Evolutionary conservation across 2,329 filamentous ascomycete species (phyloP), one percentile per base, ranked within the genome.

Genomic region (Myriosclerotinia scirpicola): DNA sequence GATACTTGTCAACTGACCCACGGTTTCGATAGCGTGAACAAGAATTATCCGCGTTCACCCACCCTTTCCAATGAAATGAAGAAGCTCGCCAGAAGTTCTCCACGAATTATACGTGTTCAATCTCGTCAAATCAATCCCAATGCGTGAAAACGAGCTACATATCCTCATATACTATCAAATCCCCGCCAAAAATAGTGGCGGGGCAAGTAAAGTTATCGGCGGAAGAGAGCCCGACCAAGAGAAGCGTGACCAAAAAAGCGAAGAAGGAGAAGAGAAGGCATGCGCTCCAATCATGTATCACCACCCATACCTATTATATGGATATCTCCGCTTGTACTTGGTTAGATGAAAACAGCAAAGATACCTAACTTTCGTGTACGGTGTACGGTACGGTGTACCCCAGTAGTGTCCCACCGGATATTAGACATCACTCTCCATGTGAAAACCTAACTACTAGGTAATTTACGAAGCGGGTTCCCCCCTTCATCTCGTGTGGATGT

Each of bases 211-310:
- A 20, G 40, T 53, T 53, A 44, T 67, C 66, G 66, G 66, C 54
- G 62, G 62, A 60, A 67, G 62, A 65, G 63, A 55, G 56, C 53
- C 66, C 66, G 66, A 66, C 52, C 36, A 44, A 53, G 17, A 60
- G 46, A 54, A 65, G 8, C 54, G 17, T 46, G 42, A 34, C 46
- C n/a, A 52, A 54, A 50, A 36, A 44, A 30, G 22, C 26, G 52
- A 42, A 50, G 30, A 40, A 54, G 20, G 30, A 17, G 53, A 52
- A 60, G n/a, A 58, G 22, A 20, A 60, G 46, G 30, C 44, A 67
- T 67, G 66, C 66, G 66, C 66, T 38, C 66, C 66, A 67, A 67
- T 67, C 62, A 67, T 46, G 14, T 56, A 40, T 55, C 5, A 34
- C 30, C 30, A 34, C 30, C 4, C 30, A 22, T 30, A 26, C 26